Conservation (phyloP, 257 asterid genomes). For the Nemophila menziesii region DNA sequence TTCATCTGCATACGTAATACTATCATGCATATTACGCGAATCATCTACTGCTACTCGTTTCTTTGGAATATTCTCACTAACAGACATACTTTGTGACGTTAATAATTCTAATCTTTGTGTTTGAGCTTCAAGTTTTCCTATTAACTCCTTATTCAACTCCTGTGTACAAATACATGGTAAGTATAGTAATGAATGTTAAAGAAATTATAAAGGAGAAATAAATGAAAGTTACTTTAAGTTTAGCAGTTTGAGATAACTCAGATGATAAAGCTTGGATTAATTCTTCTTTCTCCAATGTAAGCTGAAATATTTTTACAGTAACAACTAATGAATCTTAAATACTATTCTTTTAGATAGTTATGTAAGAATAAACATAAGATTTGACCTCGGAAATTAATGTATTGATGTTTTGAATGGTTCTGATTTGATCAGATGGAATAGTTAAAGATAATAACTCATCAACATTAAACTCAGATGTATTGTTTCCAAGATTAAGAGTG, state of each 20-base stretch:
- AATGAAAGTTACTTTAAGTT: conserved; percentile 51
- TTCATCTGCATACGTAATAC: conserved; percentile 71
- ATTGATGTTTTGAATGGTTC: conserved; percentile 67
- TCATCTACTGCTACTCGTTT: conserved; percentile 55
- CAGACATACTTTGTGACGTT: conserved; percentile 83
- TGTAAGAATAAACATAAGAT: conserved; percentile 5
- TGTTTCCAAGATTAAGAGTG: conserved; percentile 27
- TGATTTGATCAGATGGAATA: conserved; percentile 81
- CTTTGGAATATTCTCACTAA: conserved; percentile 33
- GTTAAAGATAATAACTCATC: conserved; percentile 35
- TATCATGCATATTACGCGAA: conserved; percentile 27
- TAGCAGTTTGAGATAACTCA: conserved; percentile 62
- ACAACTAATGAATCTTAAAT: not conserved
- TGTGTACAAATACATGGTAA: conserved; percentile 20
- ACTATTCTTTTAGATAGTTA: not conserved
- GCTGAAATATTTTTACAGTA: conserved; percentile 30
- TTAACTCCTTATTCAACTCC: conserved; percentile 77
- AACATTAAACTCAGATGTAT: conserved; percentile 30
- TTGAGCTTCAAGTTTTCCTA: conserved; percentile 83
- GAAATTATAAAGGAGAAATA: conserved; percentile 2
- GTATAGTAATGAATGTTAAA: too few species aligned
- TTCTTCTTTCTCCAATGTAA: conserved; percentile 78
- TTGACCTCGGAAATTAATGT: conserved; percentile 69
- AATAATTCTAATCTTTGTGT: conserved; percentile 92
- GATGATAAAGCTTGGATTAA: conserved; percentile 62